Conservation (phyloP, 2,329 filamentous ascomycete genomes). For the Fusarium dlaminii region DNA sequence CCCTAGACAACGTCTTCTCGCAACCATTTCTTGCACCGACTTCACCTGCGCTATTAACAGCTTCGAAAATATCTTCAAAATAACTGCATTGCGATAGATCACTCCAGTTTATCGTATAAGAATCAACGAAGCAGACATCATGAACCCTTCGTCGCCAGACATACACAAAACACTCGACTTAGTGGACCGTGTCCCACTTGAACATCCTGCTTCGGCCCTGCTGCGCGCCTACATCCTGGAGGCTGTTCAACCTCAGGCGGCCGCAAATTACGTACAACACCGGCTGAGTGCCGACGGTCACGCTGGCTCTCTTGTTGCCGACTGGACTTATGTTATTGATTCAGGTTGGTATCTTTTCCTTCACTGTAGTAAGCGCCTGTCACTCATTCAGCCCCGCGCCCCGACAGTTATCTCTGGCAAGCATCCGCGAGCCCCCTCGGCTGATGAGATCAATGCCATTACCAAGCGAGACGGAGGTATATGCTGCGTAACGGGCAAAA, state of each 20-base stretch:
- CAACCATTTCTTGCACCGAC: neutral
- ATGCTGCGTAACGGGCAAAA: neutral
- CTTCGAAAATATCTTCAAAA: fast-evolving
- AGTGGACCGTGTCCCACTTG: neutral
- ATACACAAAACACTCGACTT: neutral
- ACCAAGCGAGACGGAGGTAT: neutral
- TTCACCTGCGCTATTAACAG: neutral
- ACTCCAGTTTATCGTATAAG: fast-evolving
- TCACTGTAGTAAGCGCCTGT: fast-evolving
- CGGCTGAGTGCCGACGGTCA: neutral
- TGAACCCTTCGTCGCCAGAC: neutral
- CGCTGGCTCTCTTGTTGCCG: neutral
- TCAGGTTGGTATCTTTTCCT: neutral
- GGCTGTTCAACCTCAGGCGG: fast-evolving
- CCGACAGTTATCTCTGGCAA: neutral
- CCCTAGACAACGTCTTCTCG: neutral
- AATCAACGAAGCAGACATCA: fast-evolving
- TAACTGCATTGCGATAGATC: fast-evolving
- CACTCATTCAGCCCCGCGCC: fast-evolving
- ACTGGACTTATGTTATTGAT: neutral
- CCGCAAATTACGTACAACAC: neutral
- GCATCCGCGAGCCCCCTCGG: neutral
- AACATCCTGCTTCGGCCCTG: fast-evolving
- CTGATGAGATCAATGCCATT: neutral
- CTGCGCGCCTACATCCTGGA: neutral